Base-by-base conservation (phyloP, 1,139 yeast genomes). In the Casaregolazyma lundiana region DNA sequence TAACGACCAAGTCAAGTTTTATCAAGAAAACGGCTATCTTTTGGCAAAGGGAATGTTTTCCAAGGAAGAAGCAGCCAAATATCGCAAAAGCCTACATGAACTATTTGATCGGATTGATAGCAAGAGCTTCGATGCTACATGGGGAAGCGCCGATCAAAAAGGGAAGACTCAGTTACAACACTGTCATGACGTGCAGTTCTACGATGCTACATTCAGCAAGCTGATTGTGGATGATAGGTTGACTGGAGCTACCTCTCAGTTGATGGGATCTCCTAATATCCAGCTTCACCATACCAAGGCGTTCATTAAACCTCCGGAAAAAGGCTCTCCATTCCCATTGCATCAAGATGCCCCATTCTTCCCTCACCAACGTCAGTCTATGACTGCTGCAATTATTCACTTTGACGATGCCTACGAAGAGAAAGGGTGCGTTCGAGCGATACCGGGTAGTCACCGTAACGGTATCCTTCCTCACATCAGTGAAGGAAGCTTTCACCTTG, bases 271-370 rank as follows among this genome's bases (percentile, higher is more conserved):
- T 46, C 43, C 21, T 34, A 43, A 6, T 50, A 41, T 35, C 24
- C 45, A 6, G 22, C 29, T 20, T 37, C 48, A 50, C 41, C 49
- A 50, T 41, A 50, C 50, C 36, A 50, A 51, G 38, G n/a, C n/a
- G n/a, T 48, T 46, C 44, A 51, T 48, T 43, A 41, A 45, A 9
- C 43, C 49, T 21, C 42, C 42, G 16, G 53, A 53, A 11, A 47
- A 45, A 18, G 53, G 54, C 5, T 50, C n/a, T n/a, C n/a, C n/a
- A n/a, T n/a, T 51, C 17, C 44, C 44, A 7, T 53, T 53, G 11
- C 54, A 51, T 38, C 41, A 48, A 4, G 54, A 51, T 45, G 54
- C 54, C 15, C 54, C 54, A 17, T 53, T 53, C 17, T 51, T 50
- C 36, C 41, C 45, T 16, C 54, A 51, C 43, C 41, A 48, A 35